Evolutionary conservation across 306 rosid genomes (phyloP), one percentile per base, ranked within the genome.

Genomic region (Spatholobus suberectus): DNA sequence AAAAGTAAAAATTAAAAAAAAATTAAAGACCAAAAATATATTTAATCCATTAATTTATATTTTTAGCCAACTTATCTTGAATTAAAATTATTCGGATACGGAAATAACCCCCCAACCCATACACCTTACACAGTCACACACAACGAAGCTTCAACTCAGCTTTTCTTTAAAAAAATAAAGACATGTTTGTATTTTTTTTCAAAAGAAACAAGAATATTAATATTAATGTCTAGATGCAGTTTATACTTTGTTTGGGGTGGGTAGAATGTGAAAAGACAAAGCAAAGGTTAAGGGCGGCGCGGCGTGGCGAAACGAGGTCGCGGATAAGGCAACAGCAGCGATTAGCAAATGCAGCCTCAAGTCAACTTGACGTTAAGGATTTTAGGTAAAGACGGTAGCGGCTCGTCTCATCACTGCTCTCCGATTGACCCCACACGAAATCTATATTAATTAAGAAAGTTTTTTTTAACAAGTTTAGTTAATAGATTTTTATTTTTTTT

Each of bases 231-330:
- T 6, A 70, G 71, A 65, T 65, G 14, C 71, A 35, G 23, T 14
- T 26, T 11, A 23, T 29, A 29, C 32, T 29, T n/a, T n/a, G n/a
- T n/a, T n/a, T 29, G 32, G 68, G 40, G 68, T 27, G 40, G 68
- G 40, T 27, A 14, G 74, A 40, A 54, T 24, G 75, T 70, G 58
- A 43, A 44, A 44, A 38, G 52, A 43, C 2, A 26, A 46, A 43
- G 14, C 5, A 7, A 47, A 3, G 75, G 12, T 5, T 13, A 62
- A 20, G 58, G 38, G 65, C 0, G n/a, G 43, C 62, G 38, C 10
- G 76, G 87, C 86, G 94, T 80, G 94, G 94, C 89, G 90, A 85
- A 18, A 32, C 90, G 91, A 86, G 78, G 57, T 77, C 82, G 90
- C 24, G 10, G 37, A 34, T 47, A 58, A 24, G 32, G n/a, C 2